phyloP scores from a whole-genome alignment of 371 early-diverging fungal species.

The Mortierella sp. region DNA sequence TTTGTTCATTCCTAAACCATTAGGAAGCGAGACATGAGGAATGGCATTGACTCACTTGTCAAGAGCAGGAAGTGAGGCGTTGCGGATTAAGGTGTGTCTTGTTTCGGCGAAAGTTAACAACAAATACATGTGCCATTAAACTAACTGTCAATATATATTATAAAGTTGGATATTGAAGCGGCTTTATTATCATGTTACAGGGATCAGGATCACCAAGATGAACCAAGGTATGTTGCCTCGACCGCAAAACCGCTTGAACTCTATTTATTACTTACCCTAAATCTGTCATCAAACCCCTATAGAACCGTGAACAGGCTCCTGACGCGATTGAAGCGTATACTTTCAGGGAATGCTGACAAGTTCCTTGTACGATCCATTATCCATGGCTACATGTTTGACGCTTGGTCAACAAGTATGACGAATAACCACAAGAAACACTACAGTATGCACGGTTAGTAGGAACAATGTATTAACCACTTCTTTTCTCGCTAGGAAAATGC shows the following conservation, averaged over 20 bases:
- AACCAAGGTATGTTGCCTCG: slow-evolving; percentile 5
- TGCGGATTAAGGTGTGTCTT: slow-evolving; percentile 43
- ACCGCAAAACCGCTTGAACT: background rate
- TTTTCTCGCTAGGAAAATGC: slow-evolving; percentile 27
- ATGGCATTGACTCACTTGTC: slow-evolving; percentile 42
- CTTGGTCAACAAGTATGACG: slow-evolving; percentile 42
- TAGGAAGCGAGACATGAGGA: background rate
- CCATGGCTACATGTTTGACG: slow-evolving; percentile 52
- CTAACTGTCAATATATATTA: no score
- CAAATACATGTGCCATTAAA: no score
- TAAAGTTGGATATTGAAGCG: slow-evolving; percentile 49
- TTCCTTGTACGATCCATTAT: slow-evolving; percentile 3
- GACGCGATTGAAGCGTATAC: slow-evolving; percentile 15
- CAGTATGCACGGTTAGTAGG: background rate
- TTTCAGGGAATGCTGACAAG: slow-evolving; percentile 6
- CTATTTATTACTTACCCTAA: background rate
- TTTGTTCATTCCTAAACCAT: background rate
- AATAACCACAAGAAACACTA: background rate
- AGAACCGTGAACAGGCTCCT: slow-evolving; percentile 14
- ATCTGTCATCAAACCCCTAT: background rate
- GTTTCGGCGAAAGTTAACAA: background rate
- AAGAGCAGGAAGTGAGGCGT: slow-evolving; percentile 27
- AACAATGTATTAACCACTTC: background rate
- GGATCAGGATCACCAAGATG: background rate
- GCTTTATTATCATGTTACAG: slow-evolving; percentile 25